Base-by-base conservation (phyloP, 169 alveolate genomes). In the Eimeria maxima region DNA sequence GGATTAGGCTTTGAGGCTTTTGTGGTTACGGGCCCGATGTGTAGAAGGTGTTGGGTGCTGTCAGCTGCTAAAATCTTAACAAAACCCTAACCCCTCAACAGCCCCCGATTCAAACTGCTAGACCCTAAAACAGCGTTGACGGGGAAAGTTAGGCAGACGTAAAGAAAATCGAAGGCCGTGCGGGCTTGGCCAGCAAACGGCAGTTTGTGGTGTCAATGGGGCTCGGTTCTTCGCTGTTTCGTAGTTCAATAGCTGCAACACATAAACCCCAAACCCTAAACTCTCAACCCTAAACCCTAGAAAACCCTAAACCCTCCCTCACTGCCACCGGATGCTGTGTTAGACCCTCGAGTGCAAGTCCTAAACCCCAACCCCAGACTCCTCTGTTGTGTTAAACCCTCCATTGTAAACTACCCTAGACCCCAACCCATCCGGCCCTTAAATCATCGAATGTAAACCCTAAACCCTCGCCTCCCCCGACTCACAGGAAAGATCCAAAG, bases 401-500 rank as follows among this genome's bases (percentile, higher is more conserved):
- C n/a, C n/a, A n/a, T n/a, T n/a, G n/a, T n/a, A n/a, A n/a, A n/a
- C n/a, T n/a, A n/a, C n/a, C n/a, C n/a, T n/a, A n/a, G n/a, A n/a
- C n/a, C n/a, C n/a, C n/a, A n/a, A n/a, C n/a, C n/a, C n/a, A n/a
- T n/a, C n/a, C n/a, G n/a, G n/a, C n/a, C n/a, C n/a, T n/a, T n/a
- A n/a, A n/a, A n/a, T n/a, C n/a, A n/a, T n/a, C n/a, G n/a, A n/a
- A n/a, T n/a, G n/a, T n/a, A 13, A 29, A 38, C 44, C 7, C 42
- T 13, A 44, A 50, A 50, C 57, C 57, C 57, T 50, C 57, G 11
- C 57, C 57, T 50, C 57, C 57, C 11, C 5, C 44, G 5, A 95
- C 78, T 89, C 33, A 97, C 98, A 97, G 44, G 63, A 63, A 1
- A 97, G 74, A 42, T 83, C 96, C 47, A 97, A 96, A 18, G 98